Evolutionary conservation across 345 rosid genomes (phyloP).

Genomic region (Salix dunnii): DNA sequence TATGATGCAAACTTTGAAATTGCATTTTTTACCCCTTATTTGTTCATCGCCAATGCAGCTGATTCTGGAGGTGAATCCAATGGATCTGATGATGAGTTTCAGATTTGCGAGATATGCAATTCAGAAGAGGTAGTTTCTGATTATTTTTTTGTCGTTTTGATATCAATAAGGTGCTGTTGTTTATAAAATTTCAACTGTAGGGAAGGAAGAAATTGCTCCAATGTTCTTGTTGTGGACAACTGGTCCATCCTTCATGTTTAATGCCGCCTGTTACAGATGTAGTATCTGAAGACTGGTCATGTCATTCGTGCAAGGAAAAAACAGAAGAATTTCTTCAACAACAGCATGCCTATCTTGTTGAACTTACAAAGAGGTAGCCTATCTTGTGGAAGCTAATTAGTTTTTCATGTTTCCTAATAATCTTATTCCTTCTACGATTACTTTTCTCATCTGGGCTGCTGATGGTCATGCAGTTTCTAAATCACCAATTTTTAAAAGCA

Average conservation of each 20-base stretch:
- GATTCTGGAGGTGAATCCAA: constrained; percentile 72
- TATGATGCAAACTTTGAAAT: background rate
- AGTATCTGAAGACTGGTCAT: constrained; percentile 76
- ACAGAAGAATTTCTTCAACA: constrained; percentile 88
- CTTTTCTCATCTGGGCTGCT: background rate
- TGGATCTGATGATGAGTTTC: constrained; percentile 98
- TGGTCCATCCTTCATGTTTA: constrained; percentile 79
- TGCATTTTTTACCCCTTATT: too few relatives aligned
- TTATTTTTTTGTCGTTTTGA: background rate
- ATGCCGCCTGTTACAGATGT: constrained; percentile 74
- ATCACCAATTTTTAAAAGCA: constrained; percentile 6
- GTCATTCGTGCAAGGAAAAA: constrained; percentile 93
- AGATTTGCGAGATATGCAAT: constrained; percentile 90
- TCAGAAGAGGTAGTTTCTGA: constrained; percentile 65
- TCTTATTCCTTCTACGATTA: background rate
- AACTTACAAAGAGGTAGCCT: constrained; percentile 66
- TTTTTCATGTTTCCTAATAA: background rate
- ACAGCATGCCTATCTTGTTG: constrained; percentile 57
- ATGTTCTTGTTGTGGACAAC: constrained; percentile 91
- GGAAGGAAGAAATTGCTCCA: constrained; percentile 90
- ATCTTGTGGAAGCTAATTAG: constrained; percentile 2
- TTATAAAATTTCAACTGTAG: constrained; percentile 38
- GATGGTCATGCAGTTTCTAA: constrained; percentile 3
- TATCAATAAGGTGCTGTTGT: constrained; percentile 5
- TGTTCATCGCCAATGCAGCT: constrained; percentile 44